Evolutionary conservation across 2,329 filamentous ascomycete species (phyloP), one percentile per base, ranked within the genome.

Genomic region (Talaromyces sp.): DNA sequence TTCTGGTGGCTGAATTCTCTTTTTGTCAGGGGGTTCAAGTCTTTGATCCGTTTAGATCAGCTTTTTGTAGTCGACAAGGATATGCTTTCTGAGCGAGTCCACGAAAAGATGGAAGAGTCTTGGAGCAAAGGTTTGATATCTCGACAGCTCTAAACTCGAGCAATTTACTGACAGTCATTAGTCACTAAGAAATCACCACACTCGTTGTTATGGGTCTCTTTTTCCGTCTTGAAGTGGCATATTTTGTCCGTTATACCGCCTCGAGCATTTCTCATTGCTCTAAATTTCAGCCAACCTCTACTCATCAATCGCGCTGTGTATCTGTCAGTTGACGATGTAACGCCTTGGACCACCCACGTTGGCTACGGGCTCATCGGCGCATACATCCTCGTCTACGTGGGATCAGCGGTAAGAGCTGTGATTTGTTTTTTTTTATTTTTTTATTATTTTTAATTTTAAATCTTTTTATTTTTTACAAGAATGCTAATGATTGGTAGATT

Each of bases 1-100:
- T 83, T 83, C 64, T 79, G 74, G 70, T 84, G 81, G 81, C 69
- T 82, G 36, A 80, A 77, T 49, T 72, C 74, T 2, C 66, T 84
- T 3, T 76, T 85, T 30, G 70, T 73, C 11, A 71, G 70, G 22
- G 81, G 81, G 0, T 82, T 77, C 70, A 72, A 71, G 2, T 77
- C 73, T 4, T 65, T 73, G 4, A 60, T 82, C 27, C 64, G 65
- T 0, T 66, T 80, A 0, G 73, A 78, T 8, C 78, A 82, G 57
- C 69, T 82, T 4, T 75, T 72, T 63, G 63, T 70, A 0, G 68
- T 82, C 36, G 81, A 83, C 62, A 79, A 81, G 60, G 70, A 78
- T 57, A 65, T 82, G 11, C 63, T 68, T 9, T 79, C 80, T 0
- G 75, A 76, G 57, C 72, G 74, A 56, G 66, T 82, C 10, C 71